A percentile compares a stretch with the other conserved stretches of the same genome.
phyloP scores from a whole-genome alignment of 2,329 filamentous ascomycete genomes.

The Aspergillus neotritici region DNA sequence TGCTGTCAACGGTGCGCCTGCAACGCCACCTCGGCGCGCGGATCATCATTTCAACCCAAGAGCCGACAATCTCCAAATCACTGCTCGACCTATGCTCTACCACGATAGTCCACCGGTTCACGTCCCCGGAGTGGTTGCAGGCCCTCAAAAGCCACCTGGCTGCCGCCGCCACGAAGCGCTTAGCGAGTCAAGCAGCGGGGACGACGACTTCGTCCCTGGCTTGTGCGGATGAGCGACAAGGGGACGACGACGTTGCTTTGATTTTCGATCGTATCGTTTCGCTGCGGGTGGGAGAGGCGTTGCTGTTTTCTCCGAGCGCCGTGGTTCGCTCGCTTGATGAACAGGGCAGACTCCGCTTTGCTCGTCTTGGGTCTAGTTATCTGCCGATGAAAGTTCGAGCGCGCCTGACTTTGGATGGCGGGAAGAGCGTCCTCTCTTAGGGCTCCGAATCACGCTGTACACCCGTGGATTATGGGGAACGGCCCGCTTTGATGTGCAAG shows the following conservation, averaged over 20 bases:
- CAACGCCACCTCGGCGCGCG: conserved; percentile 63
- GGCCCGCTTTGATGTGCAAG: too few species aligned
- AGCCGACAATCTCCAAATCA: conserved; percentile 62
- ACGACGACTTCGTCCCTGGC: neutral
- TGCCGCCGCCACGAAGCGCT: conserved; percentile 16
- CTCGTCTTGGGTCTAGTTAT: conserved; percentile 1
- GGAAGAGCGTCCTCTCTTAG: neutral
- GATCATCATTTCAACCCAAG: conserved; percentile 66
- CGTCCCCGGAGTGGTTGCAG: conserved; percentile 55
- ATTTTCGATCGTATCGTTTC: conserved; percentile 3
- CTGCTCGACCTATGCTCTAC: conserved; percentile 64
- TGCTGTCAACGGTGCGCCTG: conserved; percentile 57
- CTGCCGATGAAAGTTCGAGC: conserved; percentile 2
- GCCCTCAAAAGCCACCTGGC: conserved; percentile 43
- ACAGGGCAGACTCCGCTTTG: neutral
- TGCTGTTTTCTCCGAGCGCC: conserved; percentile 6
- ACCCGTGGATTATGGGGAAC: too few species aligned
- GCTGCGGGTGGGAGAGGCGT: conserved; percentile 7
- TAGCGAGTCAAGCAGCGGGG: too few species aligned
- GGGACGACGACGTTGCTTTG: neutral
- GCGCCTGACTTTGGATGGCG: conserved; percentile 6
- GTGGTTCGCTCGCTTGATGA: neutral
- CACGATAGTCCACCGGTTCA: conserved; percentile 67
- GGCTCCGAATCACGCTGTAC: too few species aligned
- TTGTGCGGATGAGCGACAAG: neutral